Evolutionary conservation across 768 basidiomycete species (phyloP), one percentile per base, ranked within the genome.

Genomic region (Lactarius pseudohatsudake): DNA sequence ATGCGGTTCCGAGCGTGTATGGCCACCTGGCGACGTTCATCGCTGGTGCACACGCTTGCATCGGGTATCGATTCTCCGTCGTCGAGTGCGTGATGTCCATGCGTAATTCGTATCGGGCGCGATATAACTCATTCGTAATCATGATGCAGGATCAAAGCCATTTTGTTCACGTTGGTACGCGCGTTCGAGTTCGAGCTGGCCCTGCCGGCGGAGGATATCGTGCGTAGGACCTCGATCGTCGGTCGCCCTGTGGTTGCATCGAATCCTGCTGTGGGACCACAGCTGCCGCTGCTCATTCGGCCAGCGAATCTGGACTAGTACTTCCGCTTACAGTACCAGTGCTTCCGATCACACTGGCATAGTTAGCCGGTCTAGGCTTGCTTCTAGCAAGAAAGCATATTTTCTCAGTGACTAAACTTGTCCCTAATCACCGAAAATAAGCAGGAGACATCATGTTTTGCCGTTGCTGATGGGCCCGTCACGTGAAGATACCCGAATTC

Each of bases 1-100:
- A 69, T 1, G 56, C n/a, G 4, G 57, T 70, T 38, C 69, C 69
- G 30, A 57, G 67, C 40, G 34, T 69, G n/a, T 69, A 62, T 55
- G 59, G 64, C 54, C 69, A 73, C 59, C 15, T 75, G 18, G 15
- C 73, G 59, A 71, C 72, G 26, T 77, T 77, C 67, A 62, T 76
- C 16, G 75, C 73, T 3, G 76, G 76, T 20, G 66, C 74, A 9
- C 67, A 65, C 50, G 65, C 70, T 11, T 77, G 76, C 62, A 75
- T 76, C 40, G 76, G 75, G 0, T 76, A 69, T 64, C 70, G 72
- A 16, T 76, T 76, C 38, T 36, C 61, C 10, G 47, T 76, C 11
- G 56, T 72, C 18, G 74, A 72, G 73, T 73, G 50, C 32, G 70
- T 71, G 43, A n/a, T 38, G n/a, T 4, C 1, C 36, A 36, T 11